Conservation (phyloP, 805 yeast species). For the Cyberlindnera mycetangii region DNA sequence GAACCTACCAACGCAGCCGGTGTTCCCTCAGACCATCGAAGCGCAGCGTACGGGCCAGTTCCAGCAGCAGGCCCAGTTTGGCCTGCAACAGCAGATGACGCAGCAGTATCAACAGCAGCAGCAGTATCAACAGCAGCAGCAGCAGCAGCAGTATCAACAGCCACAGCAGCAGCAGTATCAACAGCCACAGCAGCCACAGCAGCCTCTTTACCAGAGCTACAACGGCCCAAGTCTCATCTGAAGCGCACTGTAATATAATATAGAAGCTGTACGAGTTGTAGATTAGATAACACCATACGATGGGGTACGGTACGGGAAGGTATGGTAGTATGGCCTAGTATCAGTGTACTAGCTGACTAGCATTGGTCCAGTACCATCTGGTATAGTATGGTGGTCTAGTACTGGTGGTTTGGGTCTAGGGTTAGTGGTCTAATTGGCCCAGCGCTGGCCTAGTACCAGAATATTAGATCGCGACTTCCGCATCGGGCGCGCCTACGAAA, state of each 20-base stretch:
- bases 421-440: no score
- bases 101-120: conserved; percentile 14
- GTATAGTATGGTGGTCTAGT: no score
- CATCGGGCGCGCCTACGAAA: not conserved
- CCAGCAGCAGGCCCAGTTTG: conserved; percentile 37
- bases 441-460: no score
- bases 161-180: conserved; percentile 10
- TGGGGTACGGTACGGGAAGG: no score
- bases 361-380: no score
- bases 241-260: not conserved
- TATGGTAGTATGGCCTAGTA: no score
- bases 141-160: conserved; percentile 15
- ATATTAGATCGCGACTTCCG: not conserved
- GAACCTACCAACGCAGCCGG: conserved; percentile 59
- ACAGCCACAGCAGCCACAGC: conserved; percentile 10
- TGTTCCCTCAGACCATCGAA: conserved; percentile 62
- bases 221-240: conserved; percentile 20
- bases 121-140: conserved; percentile 17
- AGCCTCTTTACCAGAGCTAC: conserved; percentile 9
- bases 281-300: no score
- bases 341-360: no score
- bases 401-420: no score
- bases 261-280: no score
- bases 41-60: conserved; percentile 35
- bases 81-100: conserved; percentile 18